Base-by-base conservation (phyloP, 225 moss, liverwort and hornwort genomes). In the Anthoceros angustus region DNA sequence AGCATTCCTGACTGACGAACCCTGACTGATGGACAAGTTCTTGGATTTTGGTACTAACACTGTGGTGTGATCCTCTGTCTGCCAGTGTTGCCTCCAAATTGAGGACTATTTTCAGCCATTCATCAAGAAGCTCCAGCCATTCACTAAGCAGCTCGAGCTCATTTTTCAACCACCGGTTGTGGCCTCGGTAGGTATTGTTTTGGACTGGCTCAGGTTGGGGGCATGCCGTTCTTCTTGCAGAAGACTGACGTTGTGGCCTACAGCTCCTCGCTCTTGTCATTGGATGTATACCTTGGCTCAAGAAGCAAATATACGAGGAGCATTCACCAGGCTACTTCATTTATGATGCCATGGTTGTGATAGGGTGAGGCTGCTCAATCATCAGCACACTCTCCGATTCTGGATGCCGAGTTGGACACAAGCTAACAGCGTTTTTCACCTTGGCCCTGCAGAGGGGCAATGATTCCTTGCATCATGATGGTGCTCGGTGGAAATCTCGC, bases 391-490 rank as follows among this genome's bases (percentile, higher is more conserved):
- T 55, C 16, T 5, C 32, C 7, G 5, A n/a, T 39, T 38, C 15
- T 38, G 63, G 12, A 63, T 1, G 8, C 9, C 39, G 16, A n/a
- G 8, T 7, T 10, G 23, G 7, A 7, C 40, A 38, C 42, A 21
- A 43, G 15, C 42, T 41, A n/a, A 60, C 14, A 8, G 14, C 49
- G 42, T 41, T 41, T 26, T 73, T 43, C 40, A 64, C 41, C 24
- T 16, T 6, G 49, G 64, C 38, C 26, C 12, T 66, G 74, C 95
- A 98, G 95, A 70, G 91, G 79, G 46, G 95, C 95, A 9, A 84
- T 92, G 70, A 80, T 92, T 62, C 95, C 95, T 10, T 98, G 95
- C 75, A 92, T 98, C 69, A 88, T 98, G 95, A 82, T 98, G 67
- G 86, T 84, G 42, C 70, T 98, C 63, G 95, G 95, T 68, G 95